Evolutionary conservation across 306 rosid species (phyloP), one percentile per base, ranked within the genome.

Genomic region (Trifolium repens): DNA sequence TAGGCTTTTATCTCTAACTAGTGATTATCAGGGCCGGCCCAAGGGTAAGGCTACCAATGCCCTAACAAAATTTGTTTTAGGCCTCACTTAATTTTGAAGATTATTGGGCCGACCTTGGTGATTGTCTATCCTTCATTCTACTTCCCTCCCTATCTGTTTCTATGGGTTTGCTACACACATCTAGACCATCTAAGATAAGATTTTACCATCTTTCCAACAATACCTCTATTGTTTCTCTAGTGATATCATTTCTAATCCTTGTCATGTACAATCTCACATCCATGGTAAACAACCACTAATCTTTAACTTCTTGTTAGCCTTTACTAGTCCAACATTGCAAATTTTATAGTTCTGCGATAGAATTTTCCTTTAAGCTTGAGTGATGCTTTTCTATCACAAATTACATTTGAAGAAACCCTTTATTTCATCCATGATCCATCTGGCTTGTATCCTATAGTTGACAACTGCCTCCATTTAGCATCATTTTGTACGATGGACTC

Each of bases 61-160:
- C 24, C 24, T 22, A 22, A 22, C 24, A 22, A 22, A 22, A 22
- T 22, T 22, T 22, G 24, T 22, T 22, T 22, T 22, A 22, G 24
- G 24, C 24, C 24, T 22, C 24, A 22, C 24, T 22, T 22, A 22
- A 22, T 22, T 22, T 22, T 22, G 24, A 22, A 22, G 24, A 22
- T 22, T 22, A 22, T 22, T 22, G 24, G 24, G 1, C 24, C 24
- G 24, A 1, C 24, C 24, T 22, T 22, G 24, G 24, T 22, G 24
- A 22, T 22, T 22, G 24, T 22, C 24, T 66, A 42, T 42, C 71
- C 35, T 66, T 34, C 71, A 66, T 42, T 42, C 17, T 66, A 66
- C 53, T 2, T 11, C 37, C 50, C 14, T 40, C 15, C 52, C 12
- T 6, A 12, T 22, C 37, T 66, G 53, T 22, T 22, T 22, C 71